phyloP scores from a whole-genome alignment of 441 rosid genomes.

The Biscutella laevigata region DNA sequence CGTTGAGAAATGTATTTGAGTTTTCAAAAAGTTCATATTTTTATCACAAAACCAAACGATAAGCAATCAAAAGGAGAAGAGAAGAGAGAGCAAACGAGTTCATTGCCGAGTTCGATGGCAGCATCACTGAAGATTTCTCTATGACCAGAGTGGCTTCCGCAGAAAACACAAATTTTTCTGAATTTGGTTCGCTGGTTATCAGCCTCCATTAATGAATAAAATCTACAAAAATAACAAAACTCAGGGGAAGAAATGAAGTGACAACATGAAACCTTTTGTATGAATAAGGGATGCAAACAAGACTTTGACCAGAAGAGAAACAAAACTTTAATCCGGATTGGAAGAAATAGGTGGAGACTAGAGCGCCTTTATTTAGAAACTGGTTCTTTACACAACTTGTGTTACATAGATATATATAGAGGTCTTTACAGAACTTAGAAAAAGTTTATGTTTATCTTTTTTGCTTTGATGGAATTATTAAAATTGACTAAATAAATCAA shows the following conservation, averaged over 20 bases:
- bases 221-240: conserved; percentile 18
- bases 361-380: too few species aligned
- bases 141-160: conserved; percentile 80
- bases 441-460: too few species aligned
- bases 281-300: conserved; percentile 15
- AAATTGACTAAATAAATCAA: too few species aligned
- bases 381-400: too few species aligned
- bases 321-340: conserved; percentile 1
- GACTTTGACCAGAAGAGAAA: not conserved
- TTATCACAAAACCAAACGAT: conserved; percentile 4
- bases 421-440: too few species aligned
- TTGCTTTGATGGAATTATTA: too few species aligned
- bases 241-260: conserved; percentile 2
- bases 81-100: conserved; percentile 48
- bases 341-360: too few species aligned
- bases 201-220: conserved; percentile 30
- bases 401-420: too few species aligned
- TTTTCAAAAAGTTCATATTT: not conserved
- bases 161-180: conserved; percentile 74
- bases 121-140: conserved; percentile 77
- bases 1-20: too few species aligned
- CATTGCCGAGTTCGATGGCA: conserved; percentile 79
- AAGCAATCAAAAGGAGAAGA: conserved; percentile 10
- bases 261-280: conserved; percentile 22
- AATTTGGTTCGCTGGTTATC: conserved; percentile 37